phyloP scores from a whole-genome alignment of 345 rosid genomes.

The Eucalyptus pumila region DNA sequence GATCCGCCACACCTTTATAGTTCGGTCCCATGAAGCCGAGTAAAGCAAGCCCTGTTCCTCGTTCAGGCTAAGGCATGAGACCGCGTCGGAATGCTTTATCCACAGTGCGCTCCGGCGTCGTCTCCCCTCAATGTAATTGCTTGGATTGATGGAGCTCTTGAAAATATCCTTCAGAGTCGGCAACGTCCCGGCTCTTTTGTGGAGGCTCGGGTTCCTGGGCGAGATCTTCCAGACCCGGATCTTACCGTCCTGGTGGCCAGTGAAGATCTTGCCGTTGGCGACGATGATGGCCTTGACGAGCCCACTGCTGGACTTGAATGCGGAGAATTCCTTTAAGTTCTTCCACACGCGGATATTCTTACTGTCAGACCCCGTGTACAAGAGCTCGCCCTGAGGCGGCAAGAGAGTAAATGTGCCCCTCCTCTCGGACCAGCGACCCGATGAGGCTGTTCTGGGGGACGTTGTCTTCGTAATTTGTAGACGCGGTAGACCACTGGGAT shows the following conservation, averaged over 20 bases:
- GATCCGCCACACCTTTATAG: constrained; percentile 84
- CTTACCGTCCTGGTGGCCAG: constrained; percentile 94
- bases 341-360: constrained; percentile 98
- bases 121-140: constrained; percentile 72
- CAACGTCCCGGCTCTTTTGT: constrained; percentile 68
- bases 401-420: constrained; percentile 88
- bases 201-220: constrained; percentile 49
- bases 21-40: constrained; percentile 93
- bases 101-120: constrained; percentile 60
- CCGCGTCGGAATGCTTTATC: constrained; percentile 90
- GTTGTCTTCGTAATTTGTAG: constrained; percentile 16
- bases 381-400: constrained; percentile 76
- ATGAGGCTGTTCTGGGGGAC: constrained; percentile 52
- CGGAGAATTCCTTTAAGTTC: constrained; percentile 73
- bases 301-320: constrained; percentile 87
- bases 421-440: constrained; percentile 86
- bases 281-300: constrained; percentile 84
- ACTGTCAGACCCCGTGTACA: constrained; percentile 93
- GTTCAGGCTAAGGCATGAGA: constrained; percentile 70
- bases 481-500: constrained; percentile 20
- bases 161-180: constrained; percentile 84
- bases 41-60: constrained; percentile 57
- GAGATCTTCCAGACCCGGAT: constrained; percentile 84
- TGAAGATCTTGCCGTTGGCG: constrained; percentile 69
- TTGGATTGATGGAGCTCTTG: constrained; percentile 75